Evolutionary conservation across 2,329 filamentous ascomycete species (phyloP).

Genomic region (Knoxdaviesia proteae): DNA sequence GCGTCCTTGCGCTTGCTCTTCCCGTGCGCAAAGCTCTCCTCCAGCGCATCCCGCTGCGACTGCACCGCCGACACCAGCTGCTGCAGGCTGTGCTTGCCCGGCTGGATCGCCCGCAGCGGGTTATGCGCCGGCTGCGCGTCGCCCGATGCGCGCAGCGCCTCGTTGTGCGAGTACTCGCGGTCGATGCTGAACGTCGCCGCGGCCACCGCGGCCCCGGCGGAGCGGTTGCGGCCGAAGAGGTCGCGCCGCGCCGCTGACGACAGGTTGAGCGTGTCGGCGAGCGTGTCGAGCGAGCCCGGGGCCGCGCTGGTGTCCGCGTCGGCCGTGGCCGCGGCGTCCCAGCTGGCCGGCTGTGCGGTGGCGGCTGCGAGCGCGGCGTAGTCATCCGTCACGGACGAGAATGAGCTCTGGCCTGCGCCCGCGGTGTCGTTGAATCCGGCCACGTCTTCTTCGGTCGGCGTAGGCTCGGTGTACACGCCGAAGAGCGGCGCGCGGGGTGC

Average conservation of each 20-base stretch:
- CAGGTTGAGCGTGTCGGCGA: slow-evolving; percentile 62
- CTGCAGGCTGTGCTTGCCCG: slow-evolving; percentile 64
- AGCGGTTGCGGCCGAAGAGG: slow-evolving; percentile 53
- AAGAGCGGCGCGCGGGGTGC: slow-evolving; percentile 7
- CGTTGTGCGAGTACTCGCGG: slow-evolving; percentile 68
- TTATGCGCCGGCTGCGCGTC: slow-evolving; percentile 51
- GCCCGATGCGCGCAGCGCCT: slow-evolving; percentile 48
- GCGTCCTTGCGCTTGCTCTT: slow-evolving; percentile 65
- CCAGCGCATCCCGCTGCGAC: slow-evolving; percentile 66
- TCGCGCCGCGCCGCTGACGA: slow-evolving; percentile 59
- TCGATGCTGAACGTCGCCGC: slow-evolving; percentile 74
- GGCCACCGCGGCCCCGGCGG: slow-evolving; percentile 16
- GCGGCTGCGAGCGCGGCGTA: slow-evolving; percentile 4
- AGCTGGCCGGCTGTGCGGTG: slow-evolving; percentile 9
- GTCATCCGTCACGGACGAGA: slow-evolving; percentile 35
- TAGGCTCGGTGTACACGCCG: background rate
- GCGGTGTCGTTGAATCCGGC: too few relatives aligned
- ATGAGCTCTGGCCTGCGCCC: slow-evolving; percentile 18
- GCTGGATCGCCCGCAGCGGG: slow-evolving; percentile 66
- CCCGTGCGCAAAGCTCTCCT: slow-evolving; percentile 77
- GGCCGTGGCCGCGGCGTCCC: slow-evolving; percentile 15
- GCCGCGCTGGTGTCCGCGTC: slow-evolving; percentile 12
- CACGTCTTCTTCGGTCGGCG: background rate
- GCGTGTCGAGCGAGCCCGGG: slow-evolving; percentile 12
- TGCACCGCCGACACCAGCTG: slow-evolving; percentile 71